A percentile compares a stretch with the other conserved stretches of the same genome.
Evolutionary conservation across 768 basidiomycete genomes (phyloP).

Genomic region (Kwoniella sp.): DNA sequence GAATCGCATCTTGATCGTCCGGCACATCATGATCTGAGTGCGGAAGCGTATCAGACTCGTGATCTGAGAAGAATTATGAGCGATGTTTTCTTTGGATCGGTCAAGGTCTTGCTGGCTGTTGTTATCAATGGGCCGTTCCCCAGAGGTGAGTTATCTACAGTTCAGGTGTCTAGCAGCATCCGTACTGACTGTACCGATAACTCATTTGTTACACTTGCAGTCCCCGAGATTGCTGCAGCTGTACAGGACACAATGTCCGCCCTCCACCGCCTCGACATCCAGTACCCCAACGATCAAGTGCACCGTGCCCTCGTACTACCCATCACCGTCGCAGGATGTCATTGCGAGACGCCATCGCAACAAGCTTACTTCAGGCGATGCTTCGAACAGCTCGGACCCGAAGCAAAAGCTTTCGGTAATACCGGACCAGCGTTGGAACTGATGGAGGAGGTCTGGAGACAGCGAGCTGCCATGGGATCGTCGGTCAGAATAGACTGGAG

Average conservation of each 20-base stretch:
- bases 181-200: too few relatives aligned
- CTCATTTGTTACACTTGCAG: constrained; percentile 12
- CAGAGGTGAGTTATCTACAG: constrained; percentile 15
- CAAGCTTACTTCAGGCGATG: constrained; percentile 19
- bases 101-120: constrained; percentile 24
- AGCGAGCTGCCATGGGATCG: background rate
- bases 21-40: background rate
- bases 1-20: constrained; percentile 22
- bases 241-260: constrained; percentile 26
- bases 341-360: constrained; percentile 14
- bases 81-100: constrained; percentile 24
- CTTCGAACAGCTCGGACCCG: constrained; percentile 21
- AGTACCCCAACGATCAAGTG: constrained; percentile 14
- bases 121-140: constrained; percentile 30
- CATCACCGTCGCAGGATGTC: constrained; percentile 35
- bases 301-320: constrained; percentile 29
- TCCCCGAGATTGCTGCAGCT: constrained; percentile 24
- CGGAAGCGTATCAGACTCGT: background rate
- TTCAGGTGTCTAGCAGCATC: background rate
- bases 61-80: constrained; percentile 20
- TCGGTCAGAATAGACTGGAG: constrained; percentile 21
- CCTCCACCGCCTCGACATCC: constrained; percentile 16
- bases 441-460: constrained; percentile 35
- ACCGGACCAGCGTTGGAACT: constrained; percentile 23
- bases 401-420: constrained; percentile 33